These are phyloP conservation scores for Backusella sp. DNA, from an alignment of 192 early-diverging fungal species.

Conservation along the genomic window DNA sequence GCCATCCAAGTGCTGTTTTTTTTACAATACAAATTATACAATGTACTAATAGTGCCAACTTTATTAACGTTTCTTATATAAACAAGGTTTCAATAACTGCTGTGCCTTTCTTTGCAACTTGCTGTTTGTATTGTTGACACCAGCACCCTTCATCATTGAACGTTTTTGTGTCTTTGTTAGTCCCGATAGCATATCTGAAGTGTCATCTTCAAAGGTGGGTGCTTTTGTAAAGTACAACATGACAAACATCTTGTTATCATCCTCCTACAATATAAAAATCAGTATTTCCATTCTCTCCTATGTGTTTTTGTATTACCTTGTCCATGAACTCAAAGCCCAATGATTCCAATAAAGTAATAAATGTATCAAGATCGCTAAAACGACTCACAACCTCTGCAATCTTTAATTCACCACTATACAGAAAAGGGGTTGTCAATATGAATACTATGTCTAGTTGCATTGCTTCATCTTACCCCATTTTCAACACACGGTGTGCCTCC, in stretches of 20 bases:
- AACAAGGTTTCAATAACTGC: conserved; percentile 57
- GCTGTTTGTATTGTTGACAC: conserved; percentile 2
- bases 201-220: conserved; percentile 14
- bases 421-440: neutral
- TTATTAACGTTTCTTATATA: conserved; percentile 45
- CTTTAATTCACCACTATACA: conserved; percentile 78
- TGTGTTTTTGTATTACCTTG: conserved; percentile 47
- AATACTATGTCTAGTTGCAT: neutral
- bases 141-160: conserved; percentile 34
- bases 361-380: conserved; percentile 75
- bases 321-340: conserved; percentile 76
- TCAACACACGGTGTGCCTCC: conserved; percentile 87
- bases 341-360: conserved; percentile 65
- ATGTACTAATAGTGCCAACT: neutral
- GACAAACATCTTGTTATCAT: conserved; percentile 94
- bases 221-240: conserved; percentile 80
- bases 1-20: neutral
- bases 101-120: conserved; percentile 39
- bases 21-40: neutral
- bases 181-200: conserved; percentile 36
- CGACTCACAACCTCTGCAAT: conserved; percentile 95
- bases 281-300: neutral
- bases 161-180: conserved; percentile 45
- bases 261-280: conserved; percentile 47
- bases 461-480: conserved; percentile 52